phyloP scores from a whole-genome alignment of 2,329 filamentous ascomycete genomes.

The Fusarium bactridioides region DNA sequence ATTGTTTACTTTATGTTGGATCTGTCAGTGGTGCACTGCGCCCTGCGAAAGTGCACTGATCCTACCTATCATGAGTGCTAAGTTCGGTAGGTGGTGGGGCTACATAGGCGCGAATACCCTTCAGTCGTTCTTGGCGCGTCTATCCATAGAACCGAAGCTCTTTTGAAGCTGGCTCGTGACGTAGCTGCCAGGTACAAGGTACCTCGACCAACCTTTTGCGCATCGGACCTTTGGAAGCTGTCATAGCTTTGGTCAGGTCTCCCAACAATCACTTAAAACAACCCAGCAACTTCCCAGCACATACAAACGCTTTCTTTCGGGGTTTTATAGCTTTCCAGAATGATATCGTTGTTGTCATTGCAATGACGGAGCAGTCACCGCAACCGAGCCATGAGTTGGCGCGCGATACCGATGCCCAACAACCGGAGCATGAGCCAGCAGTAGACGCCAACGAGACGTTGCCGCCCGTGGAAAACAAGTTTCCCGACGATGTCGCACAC shows the following conservation, averaged over 20 bases:
- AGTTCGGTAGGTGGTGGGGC: constrained; percentile 30
- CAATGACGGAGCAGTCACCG: constrained; percentile 55
- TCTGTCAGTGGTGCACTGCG: constrained; percentile 15
- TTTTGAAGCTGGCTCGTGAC: constrained; percentile 40
- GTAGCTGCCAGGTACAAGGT: constrained; percentile 42
- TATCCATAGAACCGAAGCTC: constrained; percentile 16
- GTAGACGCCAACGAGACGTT: constrained; percentile 17
- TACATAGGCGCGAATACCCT: constrained; percentile 17
- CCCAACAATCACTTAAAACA: not conserved
- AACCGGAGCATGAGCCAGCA: constrained; percentile 25
- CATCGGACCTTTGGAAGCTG: constrained; percentile 33
- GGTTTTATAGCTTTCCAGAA: constrained; percentile 37
- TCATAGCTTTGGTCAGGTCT: constrained; percentile 34
- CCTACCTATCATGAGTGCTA: constrained; percentile 13
- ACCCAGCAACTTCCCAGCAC: constrained; percentile 16
- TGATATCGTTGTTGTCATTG: constrained; percentile 41
- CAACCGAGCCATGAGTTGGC: constrained; percentile 43
- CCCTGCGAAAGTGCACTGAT: constrained; percentile 21
- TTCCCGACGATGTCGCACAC: constrained; percentile 35
- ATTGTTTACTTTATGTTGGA: constrained; percentile 30
- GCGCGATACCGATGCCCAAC: constrained; percentile 25
- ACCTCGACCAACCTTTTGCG: constrained; percentile 21
- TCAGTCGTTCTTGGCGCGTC: constrained; percentile 24
- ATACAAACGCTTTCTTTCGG: constrained; percentile 14
- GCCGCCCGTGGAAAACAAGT: constrained; percentile 2